These are phyloP conservation scores for Crithidia sp. DNA, from an alignment of 208 protist species.

Conservation along the genomic window DNA sequence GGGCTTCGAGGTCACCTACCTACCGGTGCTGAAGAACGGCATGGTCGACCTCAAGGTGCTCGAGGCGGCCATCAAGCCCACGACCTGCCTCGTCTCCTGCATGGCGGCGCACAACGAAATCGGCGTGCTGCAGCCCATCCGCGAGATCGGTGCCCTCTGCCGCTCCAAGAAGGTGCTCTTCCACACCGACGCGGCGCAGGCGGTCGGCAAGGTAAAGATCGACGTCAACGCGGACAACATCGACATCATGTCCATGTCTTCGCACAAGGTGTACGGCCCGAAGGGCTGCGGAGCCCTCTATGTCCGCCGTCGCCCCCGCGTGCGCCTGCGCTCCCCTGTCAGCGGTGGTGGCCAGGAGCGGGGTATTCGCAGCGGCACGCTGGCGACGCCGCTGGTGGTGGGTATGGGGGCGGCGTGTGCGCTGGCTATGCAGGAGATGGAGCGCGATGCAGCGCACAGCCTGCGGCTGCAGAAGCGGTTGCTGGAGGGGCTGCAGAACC, in stretches of 20 bases:
- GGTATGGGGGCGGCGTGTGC: slow-evolving; percentile 95
- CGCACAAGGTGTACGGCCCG: slow-evolving; percentile 99
- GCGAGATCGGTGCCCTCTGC: slow-evolving; percentile 97
- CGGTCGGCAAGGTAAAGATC: slow-evolving; percentile 97
- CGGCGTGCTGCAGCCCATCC: slow-evolving; percentile 97
- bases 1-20: slow-evolving; percentile 97
- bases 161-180: slow-evolving; percentile 96
- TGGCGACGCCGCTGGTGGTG: slow-evolving; percentile 93
- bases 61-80: slow-evolving; percentile 91
- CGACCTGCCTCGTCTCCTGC: slow-evolving; percentile 97
- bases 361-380: slow-evolving; percentile 95
- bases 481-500: slow-evolving; percentile 79
- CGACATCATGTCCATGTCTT: slow-evolving; percentile 97
- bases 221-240: slow-evolving; percentile 97
- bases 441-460: slow-evolving; percentile 90
- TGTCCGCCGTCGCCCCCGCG: slow-evolving; percentile 94
- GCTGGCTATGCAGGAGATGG: slow-evolving; percentile 94
- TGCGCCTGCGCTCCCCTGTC: slow-evolving; percentile 97
- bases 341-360: slow-evolving; percentile 99
- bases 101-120: slow-evolving; percentile 99
- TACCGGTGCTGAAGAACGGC: slow-evolving; percentile 97
- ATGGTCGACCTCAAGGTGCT: slow-evolving; percentile 95
- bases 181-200: slow-evolving; percentile 98
- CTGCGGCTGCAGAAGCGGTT: slow-evolving; percentile 86
- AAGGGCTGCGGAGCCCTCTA: slow-evolving; percentile 94